Conservation (phyloP, 495 filamentous ascomycete species). For the Aspergillus campestris region DNA sequence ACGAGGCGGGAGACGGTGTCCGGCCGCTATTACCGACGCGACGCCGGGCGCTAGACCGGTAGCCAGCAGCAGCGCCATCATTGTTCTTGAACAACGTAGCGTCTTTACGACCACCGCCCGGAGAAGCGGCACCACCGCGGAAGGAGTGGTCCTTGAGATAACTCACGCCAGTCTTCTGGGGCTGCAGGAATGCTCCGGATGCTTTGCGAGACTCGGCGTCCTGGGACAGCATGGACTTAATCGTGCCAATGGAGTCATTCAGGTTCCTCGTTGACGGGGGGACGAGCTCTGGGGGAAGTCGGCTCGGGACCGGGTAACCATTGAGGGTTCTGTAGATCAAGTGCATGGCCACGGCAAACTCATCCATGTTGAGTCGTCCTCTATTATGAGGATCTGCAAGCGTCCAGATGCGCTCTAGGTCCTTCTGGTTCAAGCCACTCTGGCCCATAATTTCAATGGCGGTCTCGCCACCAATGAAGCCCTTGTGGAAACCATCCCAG, state of each 20-base stretch:
- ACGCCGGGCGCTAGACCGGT: conserved; percentile 87
- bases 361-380: conserved; percentile 90
- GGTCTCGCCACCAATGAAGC: conserved; percentile 85
- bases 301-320: conserved; percentile 87
- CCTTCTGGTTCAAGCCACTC: conserved; percentile 81
- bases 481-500: conserved; percentile 94
- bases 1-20: conserved; percentile 68
- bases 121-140: conserved; percentile 43
- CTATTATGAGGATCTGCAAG: conserved; percentile 88
- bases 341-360: conserved; percentile 99
- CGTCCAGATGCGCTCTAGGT: conserved; percentile 92
- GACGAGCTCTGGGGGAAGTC: conserved; percentile 85
- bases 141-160: conserved; percentile 96
- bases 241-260: conserved; percentile 81
- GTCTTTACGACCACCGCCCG: conserved; percentile 62
- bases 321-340: conserved; percentile 96
- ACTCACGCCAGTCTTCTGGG: conserved; percentile 94
- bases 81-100: conserved; percentile 96
- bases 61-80: conserved; percentile 76
- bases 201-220: conserved; percentile 81
- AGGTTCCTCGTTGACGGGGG: conserved; percentile 94
- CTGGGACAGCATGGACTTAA: conserved; percentile 85
- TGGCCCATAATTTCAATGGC: conserved; percentile 97
- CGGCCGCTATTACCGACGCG: conserved; percentile 63
- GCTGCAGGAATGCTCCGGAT: conserved; percentile 75